phyloP scores from a whole-genome alignment of 2,329 filamentous ascomycete genomes.

The Purpureocillium takamizusanense region DNA sequence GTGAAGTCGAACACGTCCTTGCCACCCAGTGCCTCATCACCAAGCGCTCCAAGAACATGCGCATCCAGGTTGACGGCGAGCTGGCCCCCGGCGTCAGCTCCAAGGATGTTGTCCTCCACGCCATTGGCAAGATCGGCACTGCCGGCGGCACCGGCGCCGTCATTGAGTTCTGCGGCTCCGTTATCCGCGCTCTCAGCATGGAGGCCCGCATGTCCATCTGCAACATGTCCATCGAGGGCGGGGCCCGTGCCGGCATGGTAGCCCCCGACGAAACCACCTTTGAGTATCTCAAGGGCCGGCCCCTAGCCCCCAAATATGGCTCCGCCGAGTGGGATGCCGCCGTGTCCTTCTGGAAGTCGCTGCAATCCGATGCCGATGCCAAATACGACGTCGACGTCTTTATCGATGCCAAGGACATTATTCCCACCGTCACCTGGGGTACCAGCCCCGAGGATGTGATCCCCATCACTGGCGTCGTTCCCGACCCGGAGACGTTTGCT shows the following conservation, averaged over 20 bases:
- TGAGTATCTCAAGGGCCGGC: conserved; percentile 86
- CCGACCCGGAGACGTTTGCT: conserved; percentile 78
- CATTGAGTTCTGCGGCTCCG: conserved; percentile 95
- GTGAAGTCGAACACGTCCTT: conserved; percentile 96
- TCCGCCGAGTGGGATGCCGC: conserved; percentile 87
- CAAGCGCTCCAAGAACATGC: conserved; percentile 97
- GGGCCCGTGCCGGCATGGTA: conserved; percentile 92
- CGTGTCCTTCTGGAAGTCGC: conserved; percentile 74
- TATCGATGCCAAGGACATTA: conserved; percentile 86
- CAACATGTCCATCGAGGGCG: conserved; percentile 98
- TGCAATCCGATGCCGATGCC: conserved; percentile 79
- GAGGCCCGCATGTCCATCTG: conserved; percentile 98
- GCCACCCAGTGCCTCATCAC: conserved; percentile 94
- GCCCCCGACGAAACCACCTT: conserved; percentile 92
- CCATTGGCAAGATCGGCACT: conserved; percentile 89
- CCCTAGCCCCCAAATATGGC: conserved; percentile 76
- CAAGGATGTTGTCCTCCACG: conserved; percentile 89
- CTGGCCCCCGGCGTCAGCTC: conserved; percentile 86
- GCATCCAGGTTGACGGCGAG: conserved; percentile 87
- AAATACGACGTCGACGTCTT: conserved; percentile 85
- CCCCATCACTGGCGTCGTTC: conserved; percentile 87
- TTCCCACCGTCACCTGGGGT: conserved; percentile 92
- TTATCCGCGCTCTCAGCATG: conserved; percentile 83
- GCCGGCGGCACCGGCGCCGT: conserved; percentile 90
- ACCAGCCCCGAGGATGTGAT: conserved; percentile 94